A percentile compares a stretch with the other conserved stretches of the same genome.
Conservation (phyloP, 176 grass and related monocot species). For the Eleusine indica region DNA sequence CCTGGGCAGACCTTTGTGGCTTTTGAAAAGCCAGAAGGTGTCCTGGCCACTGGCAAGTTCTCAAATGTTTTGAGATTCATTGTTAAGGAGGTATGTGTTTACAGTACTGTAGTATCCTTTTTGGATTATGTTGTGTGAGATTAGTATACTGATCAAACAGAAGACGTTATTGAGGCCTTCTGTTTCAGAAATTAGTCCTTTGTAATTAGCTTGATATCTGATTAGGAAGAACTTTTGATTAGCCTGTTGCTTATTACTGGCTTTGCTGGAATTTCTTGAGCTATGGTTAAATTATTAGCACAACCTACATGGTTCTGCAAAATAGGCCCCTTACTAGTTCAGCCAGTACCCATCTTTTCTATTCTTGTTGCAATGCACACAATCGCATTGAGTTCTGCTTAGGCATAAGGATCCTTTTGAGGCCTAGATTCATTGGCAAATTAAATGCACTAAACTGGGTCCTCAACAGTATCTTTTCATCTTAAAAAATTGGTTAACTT, state of each 20-base stretch:
- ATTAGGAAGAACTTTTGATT: neutral
- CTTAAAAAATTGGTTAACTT: neutral
- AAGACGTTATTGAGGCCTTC: neutral
- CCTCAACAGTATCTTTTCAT: neutral
- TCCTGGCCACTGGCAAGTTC: conserved; percentile 73
- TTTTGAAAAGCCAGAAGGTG: conserved; percentile 93
- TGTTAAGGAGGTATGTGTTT: conserved; percentile 85
- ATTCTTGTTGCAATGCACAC: neutral
- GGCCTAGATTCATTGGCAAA: neutral
- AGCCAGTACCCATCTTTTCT: neutral
- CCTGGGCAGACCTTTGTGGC: conserved; percentile 94
- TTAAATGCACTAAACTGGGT: neutral
- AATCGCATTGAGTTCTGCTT: neutral
- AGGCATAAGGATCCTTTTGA: neutral
- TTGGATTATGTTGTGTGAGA: conserved; percentile 20
- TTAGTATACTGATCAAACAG: neutral
- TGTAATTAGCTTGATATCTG: neutral
- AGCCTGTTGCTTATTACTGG: neutral
- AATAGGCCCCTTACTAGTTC: neutral
- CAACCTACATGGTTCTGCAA: neutral
- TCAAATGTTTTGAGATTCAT: conserved; percentile 95
- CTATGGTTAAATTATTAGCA: neutral
- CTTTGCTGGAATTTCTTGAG: neutral
- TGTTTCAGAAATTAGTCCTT: neutral
- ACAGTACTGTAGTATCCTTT: neutral